Evolutionary conservation across 805 yeast genomes (phyloP), one percentile per base, ranked within the genome.

Genomic region (Cephaloascus fragrans): DNA sequence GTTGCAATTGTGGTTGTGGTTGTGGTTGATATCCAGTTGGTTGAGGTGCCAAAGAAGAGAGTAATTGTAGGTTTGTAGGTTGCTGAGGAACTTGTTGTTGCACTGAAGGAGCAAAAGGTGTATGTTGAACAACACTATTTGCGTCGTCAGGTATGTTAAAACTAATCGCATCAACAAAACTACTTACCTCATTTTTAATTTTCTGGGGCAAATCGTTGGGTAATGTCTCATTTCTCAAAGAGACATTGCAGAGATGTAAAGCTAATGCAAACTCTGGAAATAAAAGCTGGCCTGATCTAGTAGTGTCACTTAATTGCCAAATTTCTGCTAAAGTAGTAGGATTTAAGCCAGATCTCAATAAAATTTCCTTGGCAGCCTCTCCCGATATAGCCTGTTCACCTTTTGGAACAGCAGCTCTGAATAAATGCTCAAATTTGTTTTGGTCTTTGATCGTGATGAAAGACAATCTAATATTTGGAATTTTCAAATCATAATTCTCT

Each of bases 251-350:
- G 48, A 90, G 68, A 57, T 88, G 90, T 69, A 90, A 77, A 15
- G 96, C 88, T 47, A 90, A 67, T 14, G 95, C 95, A 67, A 90
- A 90, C 58, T 90, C 97, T 2, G 97, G 97, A 55, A 89, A 90
- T 49, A 90, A 62, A 44, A 90, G 72, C 40, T 77, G 71, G 2
- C 97, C 97, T 5, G 93, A 80, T 50, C 77, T 82, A 49, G 80
- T 83, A 2, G 95, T 81, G 53, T 90, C 97, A n/a, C 95, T 75
- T 41, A 90, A 65, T 18, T 83, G 79, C 97, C 97, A 90, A 44
- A 90, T 83, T 49, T 77, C 86, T 3, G 90, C 90, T 48, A 90
- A 69, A 34, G 80, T 76, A 19, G 74, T 68, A 3, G 95, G 87
- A 33, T 76, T 67, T 39, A 90, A 67, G 4, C 86, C 85, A 0